phyloP scores from a whole-genome alignment of 1,284 basidiomycete species.

The Microbotryum saponariae region DNA sequence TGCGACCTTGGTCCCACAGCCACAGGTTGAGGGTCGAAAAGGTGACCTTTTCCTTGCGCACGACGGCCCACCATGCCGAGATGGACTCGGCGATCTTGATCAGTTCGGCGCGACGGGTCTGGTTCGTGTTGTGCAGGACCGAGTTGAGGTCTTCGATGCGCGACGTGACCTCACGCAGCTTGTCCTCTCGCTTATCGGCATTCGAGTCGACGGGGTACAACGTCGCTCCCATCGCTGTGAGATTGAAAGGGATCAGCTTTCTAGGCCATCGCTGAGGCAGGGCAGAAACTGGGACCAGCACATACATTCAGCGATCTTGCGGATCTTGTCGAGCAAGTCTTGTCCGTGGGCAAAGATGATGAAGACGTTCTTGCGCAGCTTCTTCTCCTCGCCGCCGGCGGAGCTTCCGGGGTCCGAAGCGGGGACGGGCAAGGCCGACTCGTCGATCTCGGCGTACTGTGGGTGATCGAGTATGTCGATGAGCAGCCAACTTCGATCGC shows the following conservation, averaged over 20 bases:
- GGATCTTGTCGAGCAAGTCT: constrained; percentile 88
- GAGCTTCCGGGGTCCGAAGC: constrained; percentile 58
- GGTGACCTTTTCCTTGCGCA: constrained; percentile 89
- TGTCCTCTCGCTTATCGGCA: constrained; percentile 80
- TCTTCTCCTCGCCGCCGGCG: constrained; percentile 51
- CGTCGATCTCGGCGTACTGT: constrained; percentile 62
- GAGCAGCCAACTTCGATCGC: neutral
- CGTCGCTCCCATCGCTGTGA: constrained; percentile 76
- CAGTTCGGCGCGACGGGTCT: constrained; percentile 76
- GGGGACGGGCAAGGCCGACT: constrained; percentile 61
- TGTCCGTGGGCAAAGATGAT: constrained; percentile 99
- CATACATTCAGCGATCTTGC: constrained; percentile 81
- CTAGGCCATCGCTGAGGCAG: neutral
- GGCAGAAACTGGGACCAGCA: neutral
- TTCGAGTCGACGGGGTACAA: constrained; percentile 94
- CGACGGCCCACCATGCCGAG: constrained; percentile 86
- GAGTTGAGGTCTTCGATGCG: constrained; percentile 89
- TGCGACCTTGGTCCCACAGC: constrained; percentile 85
- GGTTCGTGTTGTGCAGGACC: constrained; percentile 82
- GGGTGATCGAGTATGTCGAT: neutral
- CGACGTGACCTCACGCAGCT: constrained; percentile 76
- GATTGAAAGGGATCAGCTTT: neutral
- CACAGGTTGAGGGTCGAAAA: constrained; percentile 91
- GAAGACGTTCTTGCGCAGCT: constrained; percentile 86
- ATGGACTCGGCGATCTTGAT: constrained; percentile 77